Percentiles rank a stretch among this genome's conserved stretches.
phyloP scores from a whole-genome alignment of 768 basidiomycete species.

The Candolleomyces eurysporus region DNA sequence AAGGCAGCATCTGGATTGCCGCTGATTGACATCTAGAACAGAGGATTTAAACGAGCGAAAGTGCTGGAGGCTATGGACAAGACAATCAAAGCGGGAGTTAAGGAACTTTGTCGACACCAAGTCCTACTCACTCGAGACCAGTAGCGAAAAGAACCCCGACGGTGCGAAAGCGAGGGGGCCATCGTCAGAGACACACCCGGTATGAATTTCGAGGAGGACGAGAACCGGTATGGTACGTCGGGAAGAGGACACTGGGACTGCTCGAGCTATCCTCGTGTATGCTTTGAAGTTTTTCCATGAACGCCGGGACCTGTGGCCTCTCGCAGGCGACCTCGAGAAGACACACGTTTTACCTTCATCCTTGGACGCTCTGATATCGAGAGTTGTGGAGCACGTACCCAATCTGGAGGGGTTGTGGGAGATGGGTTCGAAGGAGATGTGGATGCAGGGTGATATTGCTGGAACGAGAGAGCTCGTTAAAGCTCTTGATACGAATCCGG shows the following conservation, averaged over 20 bases:
- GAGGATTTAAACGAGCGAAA: slow-evolving; percentile 58
- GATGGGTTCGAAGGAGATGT: slow-evolving; percentile 98
- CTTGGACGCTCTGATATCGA: slow-evolving; percentile 74
- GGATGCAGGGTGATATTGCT: slow-evolving; percentile 84
- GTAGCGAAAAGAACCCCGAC: slow-evolving; percentile 95
- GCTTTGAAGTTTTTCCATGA: slow-evolving; percentile 93
- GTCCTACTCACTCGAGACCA: slow-evolving; percentile 88
- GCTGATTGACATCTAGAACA: slow-evolving; percentile 92
- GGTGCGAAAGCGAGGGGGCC: slow-evolving; percentile 86
- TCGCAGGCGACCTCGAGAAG: slow-evolving; percentile 92
- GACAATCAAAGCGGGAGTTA: slow-evolving; percentile 84
- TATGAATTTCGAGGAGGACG: slow-evolving; percentile 88
- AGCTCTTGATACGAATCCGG: slow-evolving; percentile 93
- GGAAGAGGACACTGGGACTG: slow-evolving; percentile 72
- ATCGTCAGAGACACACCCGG: slow-evolving; percentile 92
- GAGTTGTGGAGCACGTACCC: slow-evolving; percentile 88
- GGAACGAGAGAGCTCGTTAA: slow-evolving; percentile 86
- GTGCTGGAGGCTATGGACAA: slow-evolving; percentile 78
- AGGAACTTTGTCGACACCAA: slow-evolving; percentile 75
- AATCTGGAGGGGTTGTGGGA: slow-evolving; percentile 97
- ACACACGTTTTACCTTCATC: slow-evolving; percentile 81
- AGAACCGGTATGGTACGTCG: slow-evolving; percentile 89
- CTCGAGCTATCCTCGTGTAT: slow-evolving; percentile 87
- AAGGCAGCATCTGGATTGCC: slow-evolving; percentile 98
- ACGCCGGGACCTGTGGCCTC: slow-evolving; percentile 77